phyloP scores from a whole-genome alignment of 2,329 filamentous ascomycete genomes.

The Sarocladiaceae sp. region DNA sequence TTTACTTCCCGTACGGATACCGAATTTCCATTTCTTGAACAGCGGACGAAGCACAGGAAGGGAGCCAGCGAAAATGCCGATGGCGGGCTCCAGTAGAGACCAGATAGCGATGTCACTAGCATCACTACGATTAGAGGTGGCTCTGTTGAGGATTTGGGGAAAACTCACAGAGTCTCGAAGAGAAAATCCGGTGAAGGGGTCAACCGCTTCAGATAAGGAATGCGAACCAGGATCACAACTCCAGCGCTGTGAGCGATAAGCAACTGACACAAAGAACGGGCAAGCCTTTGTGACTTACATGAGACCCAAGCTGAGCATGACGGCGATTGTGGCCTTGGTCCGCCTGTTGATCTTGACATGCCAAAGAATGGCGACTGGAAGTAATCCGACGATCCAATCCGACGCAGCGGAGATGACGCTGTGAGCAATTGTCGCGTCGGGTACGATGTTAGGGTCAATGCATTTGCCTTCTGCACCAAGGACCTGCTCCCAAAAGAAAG shows the following conservation, averaged over 20 bases:
- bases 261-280: neutral
- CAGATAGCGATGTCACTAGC: constrained; percentile 25
- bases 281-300: constrained; percentile 29
- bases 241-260: constrained; percentile 24
- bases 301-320: constrained; percentile 43
- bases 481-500: constrained; percentile 41
- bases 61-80: constrained; percentile 27
- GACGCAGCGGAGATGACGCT: constrained; percentile 36
- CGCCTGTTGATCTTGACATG: constrained; percentile 39
- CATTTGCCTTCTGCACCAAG: constrained; percentile 32
- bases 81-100: constrained; percentile 25
- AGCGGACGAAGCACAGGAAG: constrained; percentile 24
- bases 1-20: constrained; percentile 8
- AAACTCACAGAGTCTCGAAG: constrained; percentile 24
- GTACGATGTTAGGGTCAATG: constrained; percentile 31
- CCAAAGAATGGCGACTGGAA: constrained; percentile 47
- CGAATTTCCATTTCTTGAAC: constrained; percentile 21
- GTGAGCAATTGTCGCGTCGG: constrained; percentile 37
- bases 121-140: neutral
- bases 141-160: neutral
- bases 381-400: constrained; percentile 42
- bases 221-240: constrained; percentile 30
- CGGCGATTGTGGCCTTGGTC: constrained; percentile 38
- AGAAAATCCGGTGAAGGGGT: constrained; percentile 22
- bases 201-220: constrained; percentile 24